These are phyloP conservation scores for Russula abietina DNA, from an alignment of 768 basidiomycete genomes.

Conservation along the genomic window DNA sequence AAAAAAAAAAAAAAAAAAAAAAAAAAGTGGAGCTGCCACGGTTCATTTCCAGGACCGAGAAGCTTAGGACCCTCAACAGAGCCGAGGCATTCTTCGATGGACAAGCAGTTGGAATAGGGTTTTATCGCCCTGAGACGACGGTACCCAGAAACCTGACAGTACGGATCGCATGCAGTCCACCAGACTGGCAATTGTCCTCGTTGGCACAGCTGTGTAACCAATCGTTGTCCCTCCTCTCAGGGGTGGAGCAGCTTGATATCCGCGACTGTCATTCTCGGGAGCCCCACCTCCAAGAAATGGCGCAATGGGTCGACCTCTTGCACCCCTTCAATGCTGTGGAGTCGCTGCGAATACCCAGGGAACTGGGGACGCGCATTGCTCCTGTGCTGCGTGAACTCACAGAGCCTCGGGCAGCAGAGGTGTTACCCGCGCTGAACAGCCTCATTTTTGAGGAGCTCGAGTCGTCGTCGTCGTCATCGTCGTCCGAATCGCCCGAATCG, in stretches of 20 bases:
- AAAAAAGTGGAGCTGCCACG: neutral
- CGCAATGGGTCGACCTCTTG: neutral
- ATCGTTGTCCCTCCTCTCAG: too few relatives aligned
- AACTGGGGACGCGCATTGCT: neutral
- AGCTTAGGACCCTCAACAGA: neutral
- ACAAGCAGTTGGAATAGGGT: neutral
- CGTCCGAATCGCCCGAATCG: too few relatives aligned
- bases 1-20: too few relatives aligned
- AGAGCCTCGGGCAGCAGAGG: neutral
- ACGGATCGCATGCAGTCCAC: neutral
- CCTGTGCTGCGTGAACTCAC: neutral
- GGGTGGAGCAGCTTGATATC: too few relatives aligned
- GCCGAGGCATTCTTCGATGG: neutral
- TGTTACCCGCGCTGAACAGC: slow-evolving; percentile 7
- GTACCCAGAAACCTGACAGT: too few relatives aligned
- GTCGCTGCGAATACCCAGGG: neutral
- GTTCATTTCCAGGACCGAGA: neutral
- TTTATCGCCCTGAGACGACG: too few relatives aligned
- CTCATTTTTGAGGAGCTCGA: neutral
- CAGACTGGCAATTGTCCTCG: neutral
- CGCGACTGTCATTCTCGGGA: too few relatives aligned
- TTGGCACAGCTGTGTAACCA: neutral
- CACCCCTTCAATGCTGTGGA: neutral
- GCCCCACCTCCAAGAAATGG: too few relatives aligned
- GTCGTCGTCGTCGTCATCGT: too few relatives aligned